Evolutionary conservation across 352 stramenopile species (phyloP).

Genomic region (Globisporangium carolinianum): DNA sequence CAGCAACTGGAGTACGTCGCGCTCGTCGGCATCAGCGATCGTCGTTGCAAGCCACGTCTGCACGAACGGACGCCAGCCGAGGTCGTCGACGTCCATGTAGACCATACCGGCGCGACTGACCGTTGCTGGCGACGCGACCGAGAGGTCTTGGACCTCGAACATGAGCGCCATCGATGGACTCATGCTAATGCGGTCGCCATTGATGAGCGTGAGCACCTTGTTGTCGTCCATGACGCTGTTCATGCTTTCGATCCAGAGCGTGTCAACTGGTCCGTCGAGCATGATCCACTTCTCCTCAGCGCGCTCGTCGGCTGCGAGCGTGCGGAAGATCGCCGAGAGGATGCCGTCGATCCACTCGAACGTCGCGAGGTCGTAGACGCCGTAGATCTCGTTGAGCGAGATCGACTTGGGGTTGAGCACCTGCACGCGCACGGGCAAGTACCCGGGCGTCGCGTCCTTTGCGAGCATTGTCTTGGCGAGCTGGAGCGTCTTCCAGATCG

Average conservation of each 20-base stretch:
- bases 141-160: constrained; percentile 94
- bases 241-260: constrained; percentile 88
- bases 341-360: constrained; percentile 87
- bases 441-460: constrained; percentile 63
- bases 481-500: constrained; percentile 79
- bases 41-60: constrained; percentile 66
- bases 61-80: constrained; percentile 76
- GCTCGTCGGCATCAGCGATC: constrained; percentile 56
- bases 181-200: constrained; percentile 85
- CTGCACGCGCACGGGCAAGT: constrained; percentile 81
- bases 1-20: constrained; percentile 50
- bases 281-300: constrained; percentile 87
- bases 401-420: constrained; percentile 89
- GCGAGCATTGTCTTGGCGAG: constrained; percentile 66
- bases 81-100: constrained; percentile 88
- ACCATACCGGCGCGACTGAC: constrained; percentile 92
- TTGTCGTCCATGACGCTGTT: constrained; percentile 89
- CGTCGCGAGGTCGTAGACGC: constrained; percentile 84
- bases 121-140: constrained; percentile 90
- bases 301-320: constrained; percentile 66
- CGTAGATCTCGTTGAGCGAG: constrained; percentile 86
- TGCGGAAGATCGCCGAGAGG: constrained; percentile 75
- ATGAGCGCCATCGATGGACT: constrained; percentile 85
- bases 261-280: constrained; percentile 82
- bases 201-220: constrained; percentile 84